Conservation (phyloP, 345 rosid species). For the Noccaea caerulescens region DNA sequence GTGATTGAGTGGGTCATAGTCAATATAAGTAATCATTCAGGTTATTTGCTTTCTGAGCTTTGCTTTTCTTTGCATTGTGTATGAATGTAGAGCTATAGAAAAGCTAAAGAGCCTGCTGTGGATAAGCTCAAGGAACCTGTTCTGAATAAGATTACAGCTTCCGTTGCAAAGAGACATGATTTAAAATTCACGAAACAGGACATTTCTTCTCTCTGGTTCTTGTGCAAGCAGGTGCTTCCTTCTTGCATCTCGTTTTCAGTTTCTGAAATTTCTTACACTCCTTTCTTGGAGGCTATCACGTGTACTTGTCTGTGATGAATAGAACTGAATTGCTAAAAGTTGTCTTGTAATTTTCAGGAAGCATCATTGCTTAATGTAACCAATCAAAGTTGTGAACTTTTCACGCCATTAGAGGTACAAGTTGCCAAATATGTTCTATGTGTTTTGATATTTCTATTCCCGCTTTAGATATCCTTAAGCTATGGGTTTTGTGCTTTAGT, state of each 20-base stretch:
- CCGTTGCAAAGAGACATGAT: constrained; percentile 61
- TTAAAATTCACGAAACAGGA: constrained; percentile 76
- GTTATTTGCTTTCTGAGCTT: constrained; percentile 15
- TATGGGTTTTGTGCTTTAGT: background rate
- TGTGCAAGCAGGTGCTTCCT: constrained; percentile 79
- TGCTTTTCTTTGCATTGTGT: constrained; percentile 16
- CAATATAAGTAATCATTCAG: background rate
- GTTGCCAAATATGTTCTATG: background rate
- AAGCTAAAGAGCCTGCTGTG: constrained; percentile 69
- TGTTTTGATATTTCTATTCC: background rate
- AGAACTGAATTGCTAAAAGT: background rate
- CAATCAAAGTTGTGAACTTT: constrained; percentile 87
- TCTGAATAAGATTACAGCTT: constrained; percentile 68
- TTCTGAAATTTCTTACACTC: too few species aligned
- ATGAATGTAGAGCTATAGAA: constrained; percentile 58
- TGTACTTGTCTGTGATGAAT: background rate
- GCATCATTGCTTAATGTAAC: constrained; percentile 82
- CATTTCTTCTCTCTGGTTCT: constrained; percentile 85
- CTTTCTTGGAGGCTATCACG: background rate
- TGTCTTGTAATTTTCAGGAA: constrained; percentile 61
- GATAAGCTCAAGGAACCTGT: constrained; percentile 82
- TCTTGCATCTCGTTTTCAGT: background rate
- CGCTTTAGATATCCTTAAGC: background rate
- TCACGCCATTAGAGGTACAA: constrained; percentile 75
- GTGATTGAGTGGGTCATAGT: background rate